Percentiles rank a stretch among this genome's conserved stretches.
phyloP scores from a whole-genome alignment of 345 rosid genomes.

The Hibiscus trionum region DNA sequence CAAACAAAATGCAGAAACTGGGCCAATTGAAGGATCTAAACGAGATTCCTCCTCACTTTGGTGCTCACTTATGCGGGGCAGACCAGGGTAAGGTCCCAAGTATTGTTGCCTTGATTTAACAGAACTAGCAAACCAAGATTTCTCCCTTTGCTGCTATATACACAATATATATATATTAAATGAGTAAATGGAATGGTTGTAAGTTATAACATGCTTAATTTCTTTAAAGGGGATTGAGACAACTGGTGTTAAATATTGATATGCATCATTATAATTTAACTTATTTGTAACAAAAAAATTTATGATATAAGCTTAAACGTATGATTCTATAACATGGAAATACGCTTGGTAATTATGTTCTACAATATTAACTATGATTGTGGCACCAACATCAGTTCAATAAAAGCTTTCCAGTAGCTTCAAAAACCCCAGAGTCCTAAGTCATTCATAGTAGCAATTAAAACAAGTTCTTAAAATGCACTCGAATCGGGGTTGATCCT shows the following conservation, averaged over 20 bases:
- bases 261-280: background rate
- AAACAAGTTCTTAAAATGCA: background rate
- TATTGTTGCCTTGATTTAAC: constrained; percentile 58
- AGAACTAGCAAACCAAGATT: constrained; percentile 72
- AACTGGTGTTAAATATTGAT: background rate
- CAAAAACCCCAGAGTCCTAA: background rate
- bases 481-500: background rate
- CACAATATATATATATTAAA: background rate
- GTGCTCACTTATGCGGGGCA: constrained; percentile 43
- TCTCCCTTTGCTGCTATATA: constrained; percentile 61
- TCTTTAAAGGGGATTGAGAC: background rate
- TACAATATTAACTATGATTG: background rate
- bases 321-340: background rate
- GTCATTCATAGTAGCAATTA: background rate
- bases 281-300: background rate
- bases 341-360: background rate
- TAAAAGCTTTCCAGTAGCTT: too few relatives aligned
- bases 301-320: background rate
- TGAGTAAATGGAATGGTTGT: background rate
- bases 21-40: constrained; percentile 62
- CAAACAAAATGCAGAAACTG: constrained; percentile 54
- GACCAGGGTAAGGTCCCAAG: constrained; percentile 57
- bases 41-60: constrained; percentile 9
- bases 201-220: background rate
- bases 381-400: background rate